Evolutionary conservation across 306 rosid species (phyloP).

Genomic region (Lathyrus sativus): DNA sequence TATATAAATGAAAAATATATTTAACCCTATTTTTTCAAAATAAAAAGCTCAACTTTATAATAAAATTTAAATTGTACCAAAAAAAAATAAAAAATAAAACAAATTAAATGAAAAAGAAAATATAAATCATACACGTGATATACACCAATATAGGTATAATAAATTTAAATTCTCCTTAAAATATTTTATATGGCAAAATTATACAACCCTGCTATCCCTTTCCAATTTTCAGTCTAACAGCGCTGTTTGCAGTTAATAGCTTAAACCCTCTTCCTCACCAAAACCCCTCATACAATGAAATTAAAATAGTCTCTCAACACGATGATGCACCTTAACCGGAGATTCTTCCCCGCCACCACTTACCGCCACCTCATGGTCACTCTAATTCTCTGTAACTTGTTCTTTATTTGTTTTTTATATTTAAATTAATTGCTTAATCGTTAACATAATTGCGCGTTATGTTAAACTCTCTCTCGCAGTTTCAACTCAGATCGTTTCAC

Average conservation of each 20-base stretch:
- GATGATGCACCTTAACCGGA: neutral
- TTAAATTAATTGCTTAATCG: neutral
- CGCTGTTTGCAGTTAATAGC: neutral
- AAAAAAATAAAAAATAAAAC: too few relatives aligned
- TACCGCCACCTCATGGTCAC: slow-evolving; percentile 57
- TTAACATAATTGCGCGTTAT: neutral
- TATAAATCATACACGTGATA: too few relatives aligned
- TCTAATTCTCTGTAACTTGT: slow-evolving; percentile 10
- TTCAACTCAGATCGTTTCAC: slow-evolving; percentile 61
- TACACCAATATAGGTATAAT: too few relatives aligned
- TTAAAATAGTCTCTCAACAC: too few relatives aligned
- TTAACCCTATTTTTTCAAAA: too few relatives aligned
- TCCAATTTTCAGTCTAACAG: neutral
- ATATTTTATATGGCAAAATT: too few relatives aligned
- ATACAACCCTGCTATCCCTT: too few relatives aligned
- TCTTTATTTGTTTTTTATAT: neutral
- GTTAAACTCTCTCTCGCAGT: slow-evolving; percentile 42
- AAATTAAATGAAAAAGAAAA: too few relatives aligned
- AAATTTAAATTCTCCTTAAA: too few relatives aligned
- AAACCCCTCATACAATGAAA: neutral
- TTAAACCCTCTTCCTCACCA: neutral
- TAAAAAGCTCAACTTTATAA: too few relatives aligned
- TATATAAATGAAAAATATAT: too few relatives aligned
- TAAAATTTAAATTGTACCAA: too few relatives aligned
- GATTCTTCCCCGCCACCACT: neutral